Evolutionary conservation across 106 monocot species (phyloP), one percentile per base, ranked within the genome.

Genomic region (Triglochin maritima): DNA sequence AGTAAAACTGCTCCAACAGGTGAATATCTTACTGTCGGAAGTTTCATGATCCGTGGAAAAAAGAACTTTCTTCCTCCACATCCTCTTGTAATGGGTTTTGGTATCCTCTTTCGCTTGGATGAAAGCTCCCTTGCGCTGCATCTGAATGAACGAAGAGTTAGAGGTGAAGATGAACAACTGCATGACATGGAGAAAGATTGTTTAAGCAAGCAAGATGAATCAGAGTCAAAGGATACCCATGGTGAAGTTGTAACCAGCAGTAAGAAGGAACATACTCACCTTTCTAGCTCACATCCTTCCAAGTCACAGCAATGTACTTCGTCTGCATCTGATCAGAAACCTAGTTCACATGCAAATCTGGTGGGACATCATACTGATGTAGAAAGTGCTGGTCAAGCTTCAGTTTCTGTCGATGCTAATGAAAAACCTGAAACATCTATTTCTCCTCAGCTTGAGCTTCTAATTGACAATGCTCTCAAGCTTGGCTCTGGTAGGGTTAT

Each of bases 1-100:
- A 98, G 92, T 72, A 98, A 98, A 79, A 98, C 98, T 65, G 98
- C 98, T 78, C 98, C 98, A 0, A 92, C 98, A 9, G 98, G 98
- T 9, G 98, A 98, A 67, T 98, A 98, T 79, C 77, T 98, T 45
- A 98, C 98, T 55, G 98, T 84, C 5, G 98, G 98, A 49, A 98
- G 98, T 73, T 98, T 98, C 62, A 98, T 98, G 92, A 92, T 98
- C 71, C 92, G 98, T 65, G 98, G 98, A 7, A 92, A 83, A 73
- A 98, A 98, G 76, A 98, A 98, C 65, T 98, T 98, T 50, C 84
- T 98, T 17, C 92, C 98, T 64, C 98, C 98, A 50, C 92, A 92
- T 75, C 86, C 91, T 50, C 88, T 98, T 73, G 79, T 98, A 49
- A 92, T 98, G 98, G 98, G 98, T 1, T 98, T 98, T 72, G 92